Evolutionary conservation across 441 rosid species (phyloP), one percentile per base, ranked within the genome.

Genomic region (Jatropha podagrica): DNA sequence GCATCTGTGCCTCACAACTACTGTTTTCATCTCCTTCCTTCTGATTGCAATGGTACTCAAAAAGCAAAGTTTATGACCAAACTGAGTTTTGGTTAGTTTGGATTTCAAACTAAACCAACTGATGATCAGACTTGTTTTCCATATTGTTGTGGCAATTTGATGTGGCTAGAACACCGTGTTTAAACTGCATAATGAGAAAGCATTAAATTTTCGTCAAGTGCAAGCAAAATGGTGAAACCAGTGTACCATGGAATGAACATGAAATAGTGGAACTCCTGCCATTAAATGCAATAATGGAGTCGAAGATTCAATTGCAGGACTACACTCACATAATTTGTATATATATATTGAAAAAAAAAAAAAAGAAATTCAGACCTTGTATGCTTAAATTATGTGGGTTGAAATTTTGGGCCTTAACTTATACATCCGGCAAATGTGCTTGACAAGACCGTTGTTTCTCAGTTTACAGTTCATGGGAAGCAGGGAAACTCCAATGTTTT

Each of bases 391-490:
- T 3, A 15, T 11, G 27, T 56, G 26, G 18, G 18, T 56, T 56
- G 4, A 20, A 37, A 37, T 41, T 13, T 58, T 72, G 32, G 60
- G 17, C 18, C 32, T 32, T 32, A 32, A 32, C 67, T 17, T 72
- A 11, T 37, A 62, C 44, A 5, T 11, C 5, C 61, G 12, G 4
- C 46, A 7, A 23, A 63, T 17, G 68, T 10, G 66, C 54, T 20
- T 64, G 65, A 72, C 66, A 13, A 40, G 10, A 26, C n/a, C 58
- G 20, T 74, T 66, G 18, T 75, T 75, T 73, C 73, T 62, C 86
- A 91, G 96, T 90, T 55, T 91, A 90, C 84, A 89, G 97, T 74
- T 86, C 94, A 51, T 87, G 91, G 86, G 95, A 93, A 46, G 93
- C 86, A 58, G 96, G 92, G 74, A 93, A 93, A 84, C 82, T 81